Conservation (phyloP, 2,329 filamentous ascomycete species). For the Trematosphaeria pertusa region DNA sequence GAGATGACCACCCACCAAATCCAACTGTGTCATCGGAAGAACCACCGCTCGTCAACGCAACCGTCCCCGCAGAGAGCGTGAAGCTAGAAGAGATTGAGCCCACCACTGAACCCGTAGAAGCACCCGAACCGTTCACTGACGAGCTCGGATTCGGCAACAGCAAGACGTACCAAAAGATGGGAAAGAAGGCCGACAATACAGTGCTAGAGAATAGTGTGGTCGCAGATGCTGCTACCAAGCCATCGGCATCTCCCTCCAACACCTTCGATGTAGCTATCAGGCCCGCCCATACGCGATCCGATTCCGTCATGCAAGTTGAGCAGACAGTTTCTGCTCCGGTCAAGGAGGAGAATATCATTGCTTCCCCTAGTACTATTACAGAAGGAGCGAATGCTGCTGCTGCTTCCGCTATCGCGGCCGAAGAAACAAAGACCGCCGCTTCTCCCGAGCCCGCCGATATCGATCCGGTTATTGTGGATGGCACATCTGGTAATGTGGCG, state of each 20-base stretch:
- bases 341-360: too few species aligned
- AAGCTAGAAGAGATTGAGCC: slow-evolving; percentile 14
- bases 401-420: too few species aligned
- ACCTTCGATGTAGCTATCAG: too few species aligned
- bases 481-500: background rate
- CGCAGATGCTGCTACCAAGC: background rate
- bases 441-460: too few species aligned
- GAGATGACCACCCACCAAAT: background rate
- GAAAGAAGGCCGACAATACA: background rate
- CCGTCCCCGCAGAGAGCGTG: background rate
- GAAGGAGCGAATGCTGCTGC: too few species aligned
- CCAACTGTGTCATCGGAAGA: background rate
- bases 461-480: slow-evolving; percentile 1
- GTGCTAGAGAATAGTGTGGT: background rate
- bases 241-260: too few species aligned
- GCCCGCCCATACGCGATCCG: slow-evolving; percentile 9
- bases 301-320: slow-evolving; percentile 24
- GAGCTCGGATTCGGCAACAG: slow-evolving; percentile 15
- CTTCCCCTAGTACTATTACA: too few species aligned
- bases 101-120: background rate
- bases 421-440: too few species aligned
- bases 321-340: background rate
- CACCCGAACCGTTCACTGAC: slow-evolving; percentile 14
- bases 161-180: slow-evolving; percentile 12
- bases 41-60: background rate